Conservation (phyloP, 495 filamentous ascomycete species). For the Penicillium mononematosum region DNA sequence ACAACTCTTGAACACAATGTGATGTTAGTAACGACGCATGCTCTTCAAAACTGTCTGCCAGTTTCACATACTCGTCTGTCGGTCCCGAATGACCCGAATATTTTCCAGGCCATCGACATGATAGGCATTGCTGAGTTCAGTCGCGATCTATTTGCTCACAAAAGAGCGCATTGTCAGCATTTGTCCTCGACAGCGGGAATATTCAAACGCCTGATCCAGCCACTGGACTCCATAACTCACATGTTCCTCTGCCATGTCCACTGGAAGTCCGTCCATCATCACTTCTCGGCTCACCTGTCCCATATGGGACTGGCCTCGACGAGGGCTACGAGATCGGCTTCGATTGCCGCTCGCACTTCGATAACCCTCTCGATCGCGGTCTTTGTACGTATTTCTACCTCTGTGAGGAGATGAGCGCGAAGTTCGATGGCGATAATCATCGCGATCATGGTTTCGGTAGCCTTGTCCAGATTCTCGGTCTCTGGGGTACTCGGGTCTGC, state of each 20-base stretch:
- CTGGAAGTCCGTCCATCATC: constrained; percentile 60
- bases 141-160: constrained; percentile 52
- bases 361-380: constrained; percentile 58
- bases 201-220: not conserved
- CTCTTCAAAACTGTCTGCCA: not conserved
- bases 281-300: constrained; percentile 58
- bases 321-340: constrained; percentile 42
- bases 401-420: constrained; percentile 42
- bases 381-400: constrained; percentile 47
- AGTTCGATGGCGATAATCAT: constrained; percentile 41
- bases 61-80: constrained; percentile 57
- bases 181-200: not conserved
- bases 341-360: constrained; percentile 46
- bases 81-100: constrained; percentile 64
- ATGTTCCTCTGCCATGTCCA: constrained; percentile 62
- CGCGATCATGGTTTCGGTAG: constrained; percentile 41
- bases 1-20: constrained; percentile 43
- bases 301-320: constrained; percentile 43
- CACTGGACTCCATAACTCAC: constrained; percentile 30
- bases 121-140: constrained; percentile 59
- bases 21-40: not conserved
- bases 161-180: not conserved
- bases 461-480: constrained; percentile 32
- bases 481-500: constrained; percentile 36
- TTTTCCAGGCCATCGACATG: constrained; percentile 59